Evolutionary conservation across 75 land plant genomes (phyloP).

Genomic region (Ceratopteris richardii): DNA sequence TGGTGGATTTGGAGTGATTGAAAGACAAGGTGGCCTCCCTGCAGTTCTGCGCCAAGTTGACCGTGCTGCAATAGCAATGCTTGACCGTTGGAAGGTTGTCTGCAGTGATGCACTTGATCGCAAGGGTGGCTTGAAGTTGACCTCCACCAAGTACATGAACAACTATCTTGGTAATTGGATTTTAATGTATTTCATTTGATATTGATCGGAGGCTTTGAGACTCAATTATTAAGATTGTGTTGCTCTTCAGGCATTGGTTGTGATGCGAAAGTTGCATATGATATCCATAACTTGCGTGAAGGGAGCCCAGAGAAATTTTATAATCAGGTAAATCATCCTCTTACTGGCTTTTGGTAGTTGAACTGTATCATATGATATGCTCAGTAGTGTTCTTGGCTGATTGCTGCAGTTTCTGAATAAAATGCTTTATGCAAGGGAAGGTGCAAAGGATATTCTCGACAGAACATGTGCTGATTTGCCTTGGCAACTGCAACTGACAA

Average conservation of each 20-base stretch:
- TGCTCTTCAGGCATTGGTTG: constrained; percentile 66
- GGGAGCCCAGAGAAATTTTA: constrained; percentile 63
- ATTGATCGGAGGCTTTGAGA: not conserved
- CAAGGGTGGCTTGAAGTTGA: constrained; percentile 1
- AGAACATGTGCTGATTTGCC: constrained; percentile 83
- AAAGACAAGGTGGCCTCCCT: constrained; percentile 62
- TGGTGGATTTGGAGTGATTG: constrained; percentile 53
- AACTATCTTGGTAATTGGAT: constrained; percentile 58
- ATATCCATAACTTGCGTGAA: constrained; percentile 56
- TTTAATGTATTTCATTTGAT: constrained; percentile 2
- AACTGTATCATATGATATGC: not conserved
- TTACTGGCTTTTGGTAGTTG: not conserved
- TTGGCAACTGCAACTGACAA: constrained; percentile 63
- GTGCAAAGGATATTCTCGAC: constrained; percentile 77
- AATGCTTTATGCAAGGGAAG: constrained; percentile 80
- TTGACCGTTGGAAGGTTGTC: constrained; percentile 69
- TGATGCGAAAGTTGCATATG: constrained; percentile 86
- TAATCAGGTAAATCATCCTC: constrained; percentile 41
- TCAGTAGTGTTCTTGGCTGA: not conserved
- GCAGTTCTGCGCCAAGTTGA: constrained; percentile 51
- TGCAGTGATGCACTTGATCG: constrained; percentile 22
- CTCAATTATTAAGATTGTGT: not conserved
- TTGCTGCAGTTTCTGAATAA: constrained; percentile 69
- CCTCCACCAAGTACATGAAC: constrained; percentile 44
- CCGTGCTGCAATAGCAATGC: constrained; percentile 69